phyloP scores from a whole-genome alignment of 2,329 filamentous ascomycete genomes.

The Fusarium brevicatenulatum region DNA sequence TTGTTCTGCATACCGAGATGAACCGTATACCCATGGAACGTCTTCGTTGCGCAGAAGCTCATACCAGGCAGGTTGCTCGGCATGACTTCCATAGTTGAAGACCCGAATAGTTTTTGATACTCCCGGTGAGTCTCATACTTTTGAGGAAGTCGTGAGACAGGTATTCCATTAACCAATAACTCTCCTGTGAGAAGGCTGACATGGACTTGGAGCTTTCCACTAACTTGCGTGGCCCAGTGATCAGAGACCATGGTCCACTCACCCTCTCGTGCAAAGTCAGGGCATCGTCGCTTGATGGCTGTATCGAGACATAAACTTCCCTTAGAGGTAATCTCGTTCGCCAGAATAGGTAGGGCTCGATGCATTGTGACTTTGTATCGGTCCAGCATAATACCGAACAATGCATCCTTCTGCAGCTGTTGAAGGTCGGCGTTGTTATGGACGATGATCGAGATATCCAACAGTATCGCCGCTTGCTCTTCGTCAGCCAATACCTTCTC shows the following conservation, averaged over 20 bases:
- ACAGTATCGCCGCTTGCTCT: slow-evolving; percentile 15
- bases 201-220: neutral
- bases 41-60: slow-evolving; percentile 52
- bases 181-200: slow-evolving; percentile 24
- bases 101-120: slow-evolving; percentile 29
- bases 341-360: neutral
- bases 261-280: neutral
- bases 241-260: slow-evolving; percentile 3
- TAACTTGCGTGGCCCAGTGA: slow-evolving; percentile 25
- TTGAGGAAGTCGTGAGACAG: slow-evolving; percentile 15
- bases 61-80: slow-evolving; percentile 44
- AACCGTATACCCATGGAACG: slow-evolving; percentile 34
- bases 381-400: slow-evolving; percentile 7
- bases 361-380: slow-evolving; percentile 24
- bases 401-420: neutral
- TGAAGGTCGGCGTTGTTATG: neutral
- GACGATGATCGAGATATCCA: slow-evolving; percentile 24
- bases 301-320: slow-evolving; percentile 15
- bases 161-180: slow-evolving; percentile 18
- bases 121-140: slow-evolving; percentile 7
- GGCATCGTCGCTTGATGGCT: slow-evolving; percentile 32
- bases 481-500: neutral
- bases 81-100: slow-evolving; percentile 26
- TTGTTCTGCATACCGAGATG: slow-evolving; percentile 46
- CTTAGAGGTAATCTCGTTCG: accelerated